phyloP scores from a whole-genome alignment of 257 asterid species.

The Gentiana macrophylla region DNA sequence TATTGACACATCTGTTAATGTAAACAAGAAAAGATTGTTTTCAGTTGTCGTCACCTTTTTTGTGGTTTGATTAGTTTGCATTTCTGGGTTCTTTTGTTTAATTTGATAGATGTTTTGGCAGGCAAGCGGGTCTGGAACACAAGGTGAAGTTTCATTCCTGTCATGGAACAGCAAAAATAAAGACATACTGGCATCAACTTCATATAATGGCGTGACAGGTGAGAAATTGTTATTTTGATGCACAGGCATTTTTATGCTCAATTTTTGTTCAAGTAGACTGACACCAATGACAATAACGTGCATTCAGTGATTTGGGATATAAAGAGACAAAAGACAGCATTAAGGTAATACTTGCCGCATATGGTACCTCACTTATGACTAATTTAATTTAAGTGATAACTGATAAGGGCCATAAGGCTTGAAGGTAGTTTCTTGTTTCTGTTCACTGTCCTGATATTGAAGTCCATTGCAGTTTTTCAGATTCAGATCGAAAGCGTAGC shows the following conservation, averaged over 20 bases:
- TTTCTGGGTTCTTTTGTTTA: background rate
- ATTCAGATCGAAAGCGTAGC: slow-evolving; percentile 73
- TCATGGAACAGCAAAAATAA: slow-evolving; percentile 92
- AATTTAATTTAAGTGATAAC: background rate
- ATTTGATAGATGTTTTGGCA: slow-evolving; percentile 21
- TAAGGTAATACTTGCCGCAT: slow-evolving; percentile 37
- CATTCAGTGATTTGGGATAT: slow-evolving; percentile 93
- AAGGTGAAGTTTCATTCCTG: slow-evolving; percentile 86
- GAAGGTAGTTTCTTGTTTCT: background rate
- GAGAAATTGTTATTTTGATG: slow-evolving; percentile 14
- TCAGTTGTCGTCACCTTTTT: too few relatives aligned
- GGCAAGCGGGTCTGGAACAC: slow-evolving; percentile 92
- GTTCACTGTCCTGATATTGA: slow-evolving; percentile 4
- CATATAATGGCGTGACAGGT: slow-evolving; percentile 92
- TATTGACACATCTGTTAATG: too few relatives aligned
- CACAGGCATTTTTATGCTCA: slow-evolving; percentile 2
- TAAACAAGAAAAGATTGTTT: too few relatives aligned
- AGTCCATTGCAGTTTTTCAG: slow-evolving; percentile 60
- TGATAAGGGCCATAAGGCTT: background rate
- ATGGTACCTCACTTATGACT: background rate
- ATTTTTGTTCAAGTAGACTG: background rate
- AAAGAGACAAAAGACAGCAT: slow-evolving; percentile 86
- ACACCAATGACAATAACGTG: background rate
- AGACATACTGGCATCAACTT: slow-evolving; percentile 86
- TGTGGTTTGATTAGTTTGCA: background rate